Conservation (phyloP, 495 filamentous ascomycete species). For the Barbatosphaeria neglecta region DNA sequence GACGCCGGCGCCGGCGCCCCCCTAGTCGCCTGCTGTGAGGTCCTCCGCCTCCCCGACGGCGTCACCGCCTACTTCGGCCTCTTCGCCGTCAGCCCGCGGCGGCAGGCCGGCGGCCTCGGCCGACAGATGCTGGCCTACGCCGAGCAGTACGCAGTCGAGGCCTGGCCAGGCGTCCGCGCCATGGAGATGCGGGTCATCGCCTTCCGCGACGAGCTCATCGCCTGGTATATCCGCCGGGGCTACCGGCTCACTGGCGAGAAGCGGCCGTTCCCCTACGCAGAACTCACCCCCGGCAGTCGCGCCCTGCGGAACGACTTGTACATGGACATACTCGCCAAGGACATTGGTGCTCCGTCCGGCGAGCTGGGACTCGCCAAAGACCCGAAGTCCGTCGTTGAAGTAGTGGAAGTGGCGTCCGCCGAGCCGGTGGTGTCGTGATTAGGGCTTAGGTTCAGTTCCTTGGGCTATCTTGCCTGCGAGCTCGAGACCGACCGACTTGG, state of each 20-base stretch:
- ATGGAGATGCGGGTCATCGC: slow-evolving; percentile 29
- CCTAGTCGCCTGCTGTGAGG: slow-evolving; percentile 26
- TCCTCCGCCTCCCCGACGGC: slow-evolving; percentile 6
- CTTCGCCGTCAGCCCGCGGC: slow-evolving; percentile 26
- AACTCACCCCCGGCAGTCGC: slow-evolving; percentile 9
- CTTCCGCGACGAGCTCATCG: slow-evolving; percentile 23
- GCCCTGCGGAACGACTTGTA: slow-evolving; percentile 26
- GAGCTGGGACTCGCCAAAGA: no score
- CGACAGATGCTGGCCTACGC: slow-evolving; percentile 25
- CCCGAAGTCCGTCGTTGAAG: no score
- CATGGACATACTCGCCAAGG: slow-evolving; percentile 26
- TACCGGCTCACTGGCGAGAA: slow-evolving; percentile 26
- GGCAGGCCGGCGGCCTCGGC: slow-evolving; percentile 29
- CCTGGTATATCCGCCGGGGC: slow-evolving; percentile 33
- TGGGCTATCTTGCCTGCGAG: no score
- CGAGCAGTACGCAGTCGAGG: slow-evolving; percentile 21
- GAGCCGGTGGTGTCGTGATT: no score
- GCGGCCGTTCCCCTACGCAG: slow-evolving; percentile 25
- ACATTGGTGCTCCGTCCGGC: slow-evolving; percentile 3
- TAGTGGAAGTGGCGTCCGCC: no score
- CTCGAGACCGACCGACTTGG: no score
- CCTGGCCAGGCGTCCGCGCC: slow-evolving; percentile 17
- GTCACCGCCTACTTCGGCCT: slow-evolving; percentile 24
- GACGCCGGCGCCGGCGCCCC: slow-evolving; percentile 9
- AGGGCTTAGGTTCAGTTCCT: no score